A percentile compares a stretch with the other conserved stretches of the same genome.
These are phyloP conservation scores for Euphorbia celastroides DNA, from an alignment of 441 rosid genomes.

Conservation along the genomic window DNA sequence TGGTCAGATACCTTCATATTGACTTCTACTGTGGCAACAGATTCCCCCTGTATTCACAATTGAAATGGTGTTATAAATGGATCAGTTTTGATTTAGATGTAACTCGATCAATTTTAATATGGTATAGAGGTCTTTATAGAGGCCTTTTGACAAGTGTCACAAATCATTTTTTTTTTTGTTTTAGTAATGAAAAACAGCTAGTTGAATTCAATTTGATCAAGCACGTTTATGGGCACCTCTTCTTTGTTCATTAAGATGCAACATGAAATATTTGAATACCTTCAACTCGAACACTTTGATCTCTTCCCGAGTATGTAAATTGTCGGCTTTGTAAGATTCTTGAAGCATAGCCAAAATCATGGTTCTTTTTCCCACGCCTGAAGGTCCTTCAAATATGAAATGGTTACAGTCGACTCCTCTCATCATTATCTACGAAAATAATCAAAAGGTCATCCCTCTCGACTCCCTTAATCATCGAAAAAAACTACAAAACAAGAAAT, in stretches of 20 bases:
- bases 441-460: background rate
- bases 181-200: too few relatives aligned
- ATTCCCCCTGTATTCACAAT: constrained; percentile 36
- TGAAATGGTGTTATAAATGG: background rate
- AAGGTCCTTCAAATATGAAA: constrained; percentile 54
- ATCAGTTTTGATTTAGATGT: too few relatives aligned
- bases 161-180: too few relatives aligned
- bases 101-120: too few relatives aligned
- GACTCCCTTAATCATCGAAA: background rate
- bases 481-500: too few relatives aligned
- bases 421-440: constrained; percentile 16
- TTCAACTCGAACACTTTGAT: constrained; percentile 32
- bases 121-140: too few relatives aligned
- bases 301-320: constrained; percentile 37
- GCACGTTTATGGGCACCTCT: too few relatives aligned
- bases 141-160: too few relatives aligned
- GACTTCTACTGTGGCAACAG: constrained; percentile 31
- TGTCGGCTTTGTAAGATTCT: constrained; percentile 40
- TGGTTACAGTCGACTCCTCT: constrained; percentile 27
- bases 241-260: background rate
- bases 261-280: constrained; percentile 21
- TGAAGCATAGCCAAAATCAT: constrained; percentile 55
- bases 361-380: constrained; percentile 60
- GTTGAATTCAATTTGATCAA: too few relatives aligned
- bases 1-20: constrained; percentile 34